Conservation (phyloP, 2,329 filamentous ascomycete genomes). For the Beauveria bassiana region DNA sequence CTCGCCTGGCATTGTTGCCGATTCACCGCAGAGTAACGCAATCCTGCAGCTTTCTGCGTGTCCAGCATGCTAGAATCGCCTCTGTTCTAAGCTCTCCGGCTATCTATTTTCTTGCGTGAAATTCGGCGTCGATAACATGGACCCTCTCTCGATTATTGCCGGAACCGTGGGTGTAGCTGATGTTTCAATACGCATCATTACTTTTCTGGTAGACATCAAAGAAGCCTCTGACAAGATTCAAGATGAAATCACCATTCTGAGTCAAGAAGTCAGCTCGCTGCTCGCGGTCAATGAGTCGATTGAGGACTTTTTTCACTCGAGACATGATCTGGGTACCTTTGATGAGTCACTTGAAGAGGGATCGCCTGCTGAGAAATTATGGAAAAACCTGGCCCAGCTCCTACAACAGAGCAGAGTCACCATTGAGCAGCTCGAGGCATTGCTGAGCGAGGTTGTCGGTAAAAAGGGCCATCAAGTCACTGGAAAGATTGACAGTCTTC, state of each 20-base stretch:
- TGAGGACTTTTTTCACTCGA: not conserved
- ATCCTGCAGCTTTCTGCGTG: not conserved
- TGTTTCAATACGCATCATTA: not conserved
- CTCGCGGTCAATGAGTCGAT: not conserved
- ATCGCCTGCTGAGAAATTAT: not conserved
- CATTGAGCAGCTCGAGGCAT: not conserved
- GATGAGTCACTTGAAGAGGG: not conserved
- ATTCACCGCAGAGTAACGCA: not conserved
- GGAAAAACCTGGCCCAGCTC: not conserved
- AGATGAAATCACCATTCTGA: not conserved
- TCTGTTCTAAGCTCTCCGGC: not conserved
- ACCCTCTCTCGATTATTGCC: not conserved
- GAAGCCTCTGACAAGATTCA: not conserved
- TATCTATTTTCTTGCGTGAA: no score
- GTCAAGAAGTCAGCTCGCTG: not conserved
- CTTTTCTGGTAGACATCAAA: not conserved
- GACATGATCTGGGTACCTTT: not conserved
- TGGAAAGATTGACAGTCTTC: not conserved
- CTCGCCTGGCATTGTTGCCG: not conserved
- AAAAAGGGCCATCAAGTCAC: not conserved
- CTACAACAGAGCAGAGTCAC: not conserved
- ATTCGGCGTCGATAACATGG: not conserved
- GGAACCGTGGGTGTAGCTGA: not conserved
- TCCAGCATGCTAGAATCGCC: not conserved
- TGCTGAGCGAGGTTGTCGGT: not conserved